Evolutionary conservation across 1,284 basidiomycete species (phyloP), one percentile per base, ranked within the genome.

Genomic region (Phellinidium pouzarii): DNA sequence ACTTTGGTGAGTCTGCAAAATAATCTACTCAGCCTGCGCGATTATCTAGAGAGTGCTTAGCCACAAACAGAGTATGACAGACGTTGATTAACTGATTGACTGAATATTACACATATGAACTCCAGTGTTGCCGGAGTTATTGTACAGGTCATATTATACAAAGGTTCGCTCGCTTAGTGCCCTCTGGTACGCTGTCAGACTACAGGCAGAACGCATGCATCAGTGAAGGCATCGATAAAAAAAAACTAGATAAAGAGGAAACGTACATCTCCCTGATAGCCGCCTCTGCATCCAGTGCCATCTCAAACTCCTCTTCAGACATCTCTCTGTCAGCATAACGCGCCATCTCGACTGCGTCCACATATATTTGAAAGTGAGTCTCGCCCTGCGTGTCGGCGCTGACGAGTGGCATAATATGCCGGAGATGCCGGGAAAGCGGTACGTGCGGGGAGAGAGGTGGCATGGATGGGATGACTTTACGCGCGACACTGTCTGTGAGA

Each of bases 271-370:
- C 71, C 62, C 76, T 70, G 31, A 92, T 84, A 58, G 82, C 75
- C 44, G 74, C 70, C 2, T 81, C 81, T 1, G 86, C 80, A 48
- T 73, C 71, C 61, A 89, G 75, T 1, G 84, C 86, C 3, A 78
- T 66, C 49, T 75, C 71, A 59, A 84, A 91, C 65, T 92, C 89
- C 44, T 69, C 71, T 64, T 89, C 84, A 0, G 74, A 78, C 26
- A 85, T 80, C 60, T 89, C 87, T 44, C 71, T 67, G 2, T 73
- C 71, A 0, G 78, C 77, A 58, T 83, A 82, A 27, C 84, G 74
- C 20, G 82, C 88, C n/a, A 86, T 72, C 61, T 91, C 87, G 41
- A 93, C 77, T 1, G 82, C 82, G 43, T 81, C 78, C 57, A 87
- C 84, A 61, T 89, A 92, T 58, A 84, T 80, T 68, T 88, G 80